These are phyloP conservation scores for Sclerotinia sclerotiorum DNA, from an alignment of 2,329 filamentous ascomycete species.

Conservation along the genomic window DNA sequence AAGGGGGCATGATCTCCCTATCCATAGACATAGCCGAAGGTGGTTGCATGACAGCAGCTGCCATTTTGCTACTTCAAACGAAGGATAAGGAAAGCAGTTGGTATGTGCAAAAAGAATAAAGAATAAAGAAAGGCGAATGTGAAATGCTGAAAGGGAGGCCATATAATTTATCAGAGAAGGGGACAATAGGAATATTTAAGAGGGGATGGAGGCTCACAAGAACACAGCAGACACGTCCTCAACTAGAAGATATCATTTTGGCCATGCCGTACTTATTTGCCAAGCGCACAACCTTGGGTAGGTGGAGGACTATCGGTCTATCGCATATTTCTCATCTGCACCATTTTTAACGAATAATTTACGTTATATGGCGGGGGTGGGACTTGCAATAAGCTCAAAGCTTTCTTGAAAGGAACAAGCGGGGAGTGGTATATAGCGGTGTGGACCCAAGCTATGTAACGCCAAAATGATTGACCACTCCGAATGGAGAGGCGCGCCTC, in stretches of 20 bases:
- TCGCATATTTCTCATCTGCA: constrained; percentile 8
- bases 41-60: constrained; percentile 37
- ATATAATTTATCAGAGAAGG: neutral
- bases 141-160: neutral
- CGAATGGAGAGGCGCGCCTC: neutral
- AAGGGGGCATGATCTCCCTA: constrained; percentile 40
- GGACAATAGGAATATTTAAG: constrained; percentile 1
- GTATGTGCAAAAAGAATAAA: neutral
- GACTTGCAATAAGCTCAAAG: neutral
- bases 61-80: constrained; percentile 32
- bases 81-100: neutral
- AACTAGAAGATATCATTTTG: neutral
- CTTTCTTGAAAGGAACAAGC: neutral
- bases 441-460: constrained; percentile 17
- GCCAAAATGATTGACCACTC: neutral
- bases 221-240: neutral
- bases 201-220: neutral
- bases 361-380: constrained; percentile 12
- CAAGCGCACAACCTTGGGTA: neutral
- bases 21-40: constrained; percentile 36
- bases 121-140: neutral
- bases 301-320: neutral
- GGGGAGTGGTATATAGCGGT: constrained; percentile 18
- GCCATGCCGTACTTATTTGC: neutral
- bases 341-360: neutral